Conservation (phyloP, 306 rosid species). For the Coriaria nepalensis region DNA sequence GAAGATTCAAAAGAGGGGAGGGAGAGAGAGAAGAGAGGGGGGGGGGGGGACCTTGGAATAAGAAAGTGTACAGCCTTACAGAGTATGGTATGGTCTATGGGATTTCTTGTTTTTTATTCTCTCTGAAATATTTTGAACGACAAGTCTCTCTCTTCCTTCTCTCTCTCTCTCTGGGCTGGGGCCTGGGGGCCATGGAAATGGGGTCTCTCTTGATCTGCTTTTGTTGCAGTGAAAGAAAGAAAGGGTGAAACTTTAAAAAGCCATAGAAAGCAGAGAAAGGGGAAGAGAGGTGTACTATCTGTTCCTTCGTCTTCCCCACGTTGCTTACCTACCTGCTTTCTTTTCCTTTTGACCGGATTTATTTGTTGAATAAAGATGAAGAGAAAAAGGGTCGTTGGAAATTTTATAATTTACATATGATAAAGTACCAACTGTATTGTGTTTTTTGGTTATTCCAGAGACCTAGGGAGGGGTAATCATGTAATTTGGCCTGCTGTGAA, state of each 20-base stretch:
- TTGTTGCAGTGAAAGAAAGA: constrained; percentile 9
- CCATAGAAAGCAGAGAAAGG: constrained; percentile 19
- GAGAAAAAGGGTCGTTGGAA: too few relatives aligned
- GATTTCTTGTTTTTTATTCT: not conserved
- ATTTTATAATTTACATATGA: too few relatives aligned
- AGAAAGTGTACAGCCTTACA: constrained; percentile 1
- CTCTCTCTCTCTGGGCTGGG: constrained; percentile 2
- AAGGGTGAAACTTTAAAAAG: not conserved
- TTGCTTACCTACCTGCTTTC: not conserved
- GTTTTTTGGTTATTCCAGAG: too few relatives aligned
- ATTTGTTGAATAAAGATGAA: too few relatives aligned
- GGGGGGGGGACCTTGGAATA: not conserved
- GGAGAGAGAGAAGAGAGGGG: not conserved
- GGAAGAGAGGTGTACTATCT: constrained; percentile 2
- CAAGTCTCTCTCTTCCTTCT: constrained; percentile 2
- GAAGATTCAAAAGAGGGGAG: not conserved
- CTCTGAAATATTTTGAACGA: not conserved
- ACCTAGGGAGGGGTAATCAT: too few relatives aligned
- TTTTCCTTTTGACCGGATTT: not conserved
- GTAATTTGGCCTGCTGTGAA: too few relatives aligned
- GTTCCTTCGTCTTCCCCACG: not conserved
- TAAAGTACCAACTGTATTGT: too few relatives aligned
- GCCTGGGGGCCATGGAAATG: constrained; percentile 1
- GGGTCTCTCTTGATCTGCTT: not conserved
- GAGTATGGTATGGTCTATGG: not conserved